Evolutionary conservation across 2,329 filamentous ascomycete species (phyloP).

Genomic region (Ambrosiella beaveri): DNA sequence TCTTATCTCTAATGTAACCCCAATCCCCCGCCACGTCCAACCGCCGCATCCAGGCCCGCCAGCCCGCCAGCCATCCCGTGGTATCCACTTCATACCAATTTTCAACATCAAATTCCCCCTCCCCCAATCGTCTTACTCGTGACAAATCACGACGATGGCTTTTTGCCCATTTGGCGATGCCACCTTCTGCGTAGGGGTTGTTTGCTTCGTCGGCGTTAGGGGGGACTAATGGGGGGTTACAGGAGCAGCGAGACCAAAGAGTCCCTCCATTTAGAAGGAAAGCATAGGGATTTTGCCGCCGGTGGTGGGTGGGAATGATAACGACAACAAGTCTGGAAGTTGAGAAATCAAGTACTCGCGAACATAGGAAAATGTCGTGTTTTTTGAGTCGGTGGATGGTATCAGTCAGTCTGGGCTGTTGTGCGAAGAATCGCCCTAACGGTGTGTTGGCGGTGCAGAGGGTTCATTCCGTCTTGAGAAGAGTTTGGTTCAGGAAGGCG

Average conservation of each 20-base stretch:
- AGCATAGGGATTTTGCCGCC: too few relatives aligned
- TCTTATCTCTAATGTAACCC: constrained; percentile 2
- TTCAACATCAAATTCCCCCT: background rate
- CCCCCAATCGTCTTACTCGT: too few relatives aligned
- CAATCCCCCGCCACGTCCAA: background rate
- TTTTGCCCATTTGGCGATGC: background rate
- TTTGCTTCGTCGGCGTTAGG: background rate
- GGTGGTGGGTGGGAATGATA: too few relatives aligned
- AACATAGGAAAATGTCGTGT: too few relatives aligned
- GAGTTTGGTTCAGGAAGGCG: too few relatives aligned
- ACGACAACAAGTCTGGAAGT: too few relatives aligned
- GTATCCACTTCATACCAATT: background rate
- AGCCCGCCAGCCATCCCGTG: background rate
- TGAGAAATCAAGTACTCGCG: too few relatives aligned
- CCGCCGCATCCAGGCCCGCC: background rate
- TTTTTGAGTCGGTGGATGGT: too few relatives aligned
- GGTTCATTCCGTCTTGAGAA: too few relatives aligned
- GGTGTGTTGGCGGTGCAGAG: too few relatives aligned
- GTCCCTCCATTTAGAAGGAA: background rate
- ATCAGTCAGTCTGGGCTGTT: too few relatives aligned
- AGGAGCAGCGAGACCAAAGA: background rate
- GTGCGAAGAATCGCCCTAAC: too few relatives aligned
- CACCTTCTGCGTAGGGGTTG: background rate
- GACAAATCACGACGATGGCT: background rate
- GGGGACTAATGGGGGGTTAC: background rate